Base-by-base conservation (phyloP, 2,329 filamentous ascomycete genomes). In the Colletotrichum tropicale region DNA sequence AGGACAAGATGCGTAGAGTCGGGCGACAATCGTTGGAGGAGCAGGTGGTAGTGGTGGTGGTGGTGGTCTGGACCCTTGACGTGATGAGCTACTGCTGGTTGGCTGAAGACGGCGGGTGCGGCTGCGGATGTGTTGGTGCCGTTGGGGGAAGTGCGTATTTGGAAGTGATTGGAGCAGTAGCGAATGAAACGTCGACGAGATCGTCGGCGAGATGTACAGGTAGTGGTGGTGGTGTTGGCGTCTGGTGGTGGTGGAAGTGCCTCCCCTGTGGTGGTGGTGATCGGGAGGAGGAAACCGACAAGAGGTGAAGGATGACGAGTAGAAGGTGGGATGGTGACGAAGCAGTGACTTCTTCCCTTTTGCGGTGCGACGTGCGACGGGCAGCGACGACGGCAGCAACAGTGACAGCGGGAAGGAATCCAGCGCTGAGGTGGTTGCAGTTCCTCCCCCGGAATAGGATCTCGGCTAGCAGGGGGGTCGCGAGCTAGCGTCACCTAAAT, bases 61-160 rank as follows among this genome's bases (percentile, higher is more conserved):
- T 32, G 24, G 56, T 18, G 56, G 64, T 73, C 69, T 68, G 28
- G 74, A 69, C 64, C 58, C 64, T 60, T 48, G 65, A 60, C 58
- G 72, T 71, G 34, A 61, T n/a, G 36, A 30, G 16, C 26, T 67
- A 26, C 24, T 24, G 58, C 58, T 74, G 64, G 74, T 76, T 69
- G 65, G 67, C 61, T 32, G 67, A 36, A 26, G 30, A 26, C 24
- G 55, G 24, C 68, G 36, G 64, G 64, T 55, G 48, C 52, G 52
- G 69, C 70, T 67, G 55, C 16, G 67, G n/a, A 64, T 64, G 43
- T 76, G 56, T 69, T 69, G 74, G 74, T 72, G 61, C 52, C 38
- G 30, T 26, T 61, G 28, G 30, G 69, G 69, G 18, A 66, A 32
- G 26, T 30, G 55, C 30, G 43, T 71, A 66, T 52, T 18, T n/a